Evolutionary conservation across 164 flowering plant species (phyloP).

Genomic region (Aristolochia californica): DNA sequence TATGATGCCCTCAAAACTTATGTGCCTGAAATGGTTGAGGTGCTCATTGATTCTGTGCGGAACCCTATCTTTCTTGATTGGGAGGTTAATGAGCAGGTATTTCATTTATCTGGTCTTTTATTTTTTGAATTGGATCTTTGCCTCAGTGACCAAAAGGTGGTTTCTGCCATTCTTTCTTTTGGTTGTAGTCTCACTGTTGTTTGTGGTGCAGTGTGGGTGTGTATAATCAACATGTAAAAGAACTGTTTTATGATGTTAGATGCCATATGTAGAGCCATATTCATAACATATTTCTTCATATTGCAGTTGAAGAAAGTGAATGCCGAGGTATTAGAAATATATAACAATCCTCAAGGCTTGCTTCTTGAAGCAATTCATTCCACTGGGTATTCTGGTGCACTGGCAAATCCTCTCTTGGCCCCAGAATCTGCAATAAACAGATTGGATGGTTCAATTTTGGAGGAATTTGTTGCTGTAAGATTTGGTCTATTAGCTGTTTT

Average conservation of each 20-base stretch:
- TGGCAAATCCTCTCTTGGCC: conserved; percentile 70
- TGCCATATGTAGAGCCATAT: too few species aligned
- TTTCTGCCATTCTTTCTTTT: too few species aligned
- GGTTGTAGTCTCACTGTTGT: too few species aligned
- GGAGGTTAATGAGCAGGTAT: conserved; percentile 90
- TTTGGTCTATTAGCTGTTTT: neutral
- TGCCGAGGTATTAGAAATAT: conserved; percentile 50
- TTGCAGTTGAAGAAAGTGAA: conserved; percentile 63
- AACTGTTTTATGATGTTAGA: too few species aligned
- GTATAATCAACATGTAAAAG: too few species aligned
- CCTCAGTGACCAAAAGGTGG: too few species aligned
- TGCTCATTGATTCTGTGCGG: conserved; percentile 76
- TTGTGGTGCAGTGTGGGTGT: too few species aligned
- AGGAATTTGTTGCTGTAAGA: conserved; percentile 75
- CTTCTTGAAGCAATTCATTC: conserved; percentile 86
- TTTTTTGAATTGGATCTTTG: too few species aligned
- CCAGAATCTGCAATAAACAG: conserved; percentile 54
- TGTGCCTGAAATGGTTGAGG: conserved; percentile 80
- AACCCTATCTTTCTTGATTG: conserved; percentile 86
- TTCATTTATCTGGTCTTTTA: neutral
- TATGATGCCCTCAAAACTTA: conserved; percentile 80
- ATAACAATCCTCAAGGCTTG: conserved; percentile 71
- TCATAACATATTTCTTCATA: too few species aligned
- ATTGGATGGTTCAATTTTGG: conserved; percentile 47
- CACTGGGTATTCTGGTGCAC: conserved; percentile 76